These are phyloP conservation scores for Xylaria nigripes DNA, from an alignment of 495 filamentous ascomycete genomes.

Conservation along the genomic window DNA sequence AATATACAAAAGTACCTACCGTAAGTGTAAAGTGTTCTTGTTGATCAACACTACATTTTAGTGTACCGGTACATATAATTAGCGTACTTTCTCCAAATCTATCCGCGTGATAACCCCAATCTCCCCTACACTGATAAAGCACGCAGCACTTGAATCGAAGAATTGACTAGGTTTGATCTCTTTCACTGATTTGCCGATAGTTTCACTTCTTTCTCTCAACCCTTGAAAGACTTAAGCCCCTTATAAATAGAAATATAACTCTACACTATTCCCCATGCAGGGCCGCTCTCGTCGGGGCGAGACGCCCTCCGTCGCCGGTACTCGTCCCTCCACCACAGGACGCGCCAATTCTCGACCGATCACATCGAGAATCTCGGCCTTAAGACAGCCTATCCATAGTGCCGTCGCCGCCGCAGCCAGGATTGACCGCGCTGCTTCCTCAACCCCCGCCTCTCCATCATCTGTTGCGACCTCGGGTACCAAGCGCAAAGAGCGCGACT, in stretches of 20 bases:
- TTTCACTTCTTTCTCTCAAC: neutral
- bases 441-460: slow-evolving; percentile 56
- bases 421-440: slow-evolving; percentile 40
- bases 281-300: slow-evolving; percentile 26
- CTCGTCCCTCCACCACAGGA: slow-evolving; percentile 13
- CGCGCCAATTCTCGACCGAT: slow-evolving; percentile 27
- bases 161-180: neutral
- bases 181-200: neutral
- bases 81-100: neutral
- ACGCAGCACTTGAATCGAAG: neutral
- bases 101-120: neutral
- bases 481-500: slow-evolving; percentile 79
- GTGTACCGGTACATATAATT: neutral
- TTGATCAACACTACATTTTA: neutral
- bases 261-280: slow-evolving; percentile 15
- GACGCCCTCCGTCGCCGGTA: slow-evolving; percentile 17
- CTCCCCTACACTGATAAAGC: neutral
- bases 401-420: slow-evolving; percentile 25
- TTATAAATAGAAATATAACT: neutral
- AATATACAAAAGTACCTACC: neutral
- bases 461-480: slow-evolving; percentile 46
- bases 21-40: neutral
- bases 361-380: slow-evolving; percentile 15
- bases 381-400: slow-evolving; percentile 19
- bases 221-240: neutral